These are phyloP conservation scores for Cladosporium colombiae DNA, from an alignment of 2,329 filamentous ascomycete species.

Conservation along the genomic window DNA sequence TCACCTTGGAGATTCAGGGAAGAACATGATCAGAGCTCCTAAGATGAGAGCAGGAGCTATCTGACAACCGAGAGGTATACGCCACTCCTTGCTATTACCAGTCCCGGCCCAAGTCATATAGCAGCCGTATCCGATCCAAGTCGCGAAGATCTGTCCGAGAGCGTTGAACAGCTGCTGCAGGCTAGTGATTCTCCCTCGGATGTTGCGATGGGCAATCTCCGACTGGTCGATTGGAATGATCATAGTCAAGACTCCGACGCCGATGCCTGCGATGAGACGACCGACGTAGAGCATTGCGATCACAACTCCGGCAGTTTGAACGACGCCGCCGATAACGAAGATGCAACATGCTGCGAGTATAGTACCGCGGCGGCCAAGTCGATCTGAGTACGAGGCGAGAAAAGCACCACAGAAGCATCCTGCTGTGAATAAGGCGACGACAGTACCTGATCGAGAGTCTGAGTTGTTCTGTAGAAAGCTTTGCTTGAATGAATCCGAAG, in stretches of 20 bases:
- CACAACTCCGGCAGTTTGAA: conserved; percentile 29
- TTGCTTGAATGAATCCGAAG: conserved; percentile 26
- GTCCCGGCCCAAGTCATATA: conserved; percentile 26
- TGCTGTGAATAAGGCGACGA: conserved; percentile 29
- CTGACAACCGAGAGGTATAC: conserved; percentile 29
- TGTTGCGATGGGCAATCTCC: conserved; percentile 56
- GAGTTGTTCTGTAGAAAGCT: conserved; percentile 26
- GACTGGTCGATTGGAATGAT: conserved; percentile 78
- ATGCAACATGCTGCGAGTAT: conserved; percentile 63
- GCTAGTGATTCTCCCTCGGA: conserved; percentile 29
- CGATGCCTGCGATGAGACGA: conserved; percentile 28
- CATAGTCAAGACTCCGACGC: conserved; percentile 23
- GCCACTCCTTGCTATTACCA: conserved; percentile 29
- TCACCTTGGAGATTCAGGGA: conserved; percentile 25
- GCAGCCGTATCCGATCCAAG: conserved; percentile 31
- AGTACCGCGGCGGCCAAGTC: conserved; percentile 68
- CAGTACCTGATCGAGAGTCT: conserved; percentile 27
- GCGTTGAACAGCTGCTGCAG: conserved; percentile 30
- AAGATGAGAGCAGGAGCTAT: conserved; percentile 28
- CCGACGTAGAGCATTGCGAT: conserved; percentile 30
- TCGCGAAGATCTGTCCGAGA: conserved; percentile 28
- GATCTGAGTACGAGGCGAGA: conserved; percentile 66
- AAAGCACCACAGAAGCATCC: conserved; percentile 30
- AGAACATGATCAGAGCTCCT: conserved; percentile 26
- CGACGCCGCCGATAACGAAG: conserved; percentile 29